Evolutionary conservation across 75 land plant species (phyloP), one percentile per base, ranked within the genome.

Genomic region (Cupressus sempervirens): DNA sequence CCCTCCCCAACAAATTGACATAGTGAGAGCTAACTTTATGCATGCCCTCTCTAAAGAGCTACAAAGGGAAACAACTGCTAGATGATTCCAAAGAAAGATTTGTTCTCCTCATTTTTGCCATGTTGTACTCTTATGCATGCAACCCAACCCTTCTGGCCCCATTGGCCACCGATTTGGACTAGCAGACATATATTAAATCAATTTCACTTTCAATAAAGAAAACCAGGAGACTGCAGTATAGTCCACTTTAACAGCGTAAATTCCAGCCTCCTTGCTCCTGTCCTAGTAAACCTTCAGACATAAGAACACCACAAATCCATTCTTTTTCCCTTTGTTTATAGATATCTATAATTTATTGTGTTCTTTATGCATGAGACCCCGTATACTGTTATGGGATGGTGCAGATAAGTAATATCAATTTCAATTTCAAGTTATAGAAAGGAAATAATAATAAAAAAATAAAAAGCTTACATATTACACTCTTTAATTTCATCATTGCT

Each of bases 401-500:
- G 62, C 16, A 18, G 3, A 56, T 56, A 56, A 56, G 23, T 56
- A 56, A 56, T 20, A 56, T 4, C 62, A 56, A 5, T 20, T 58
- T 58, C 65, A 58, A 23, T 58, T 62, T 62, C 67, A 62, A 62
- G 5, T 26, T 26, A 62, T 62, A 62, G 7, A 23, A 62, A 62
- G 20, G 13, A 4, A 65, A 20, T n/a, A 3, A 30, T 23, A n/a
- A 80, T 54, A 76, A 14, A 62, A 5, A n/a, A 35, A 58, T 10
- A 35, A 29, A 48, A 77, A 50, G 87, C 96, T 11, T 84, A 98
- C 99, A 98, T 98, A 84, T 98, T 98, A 86, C 99, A 98, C 90
- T 98, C 99, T 86, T 96, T 98, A 88, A 94, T 93, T 70, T 96
- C 99, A 80, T 98, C 99, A 84, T 94, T 94, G 77, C 96, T 93